Conservation (phyloP, 768 basidiomycete species). For the Termitomyces sp. region DNA sequence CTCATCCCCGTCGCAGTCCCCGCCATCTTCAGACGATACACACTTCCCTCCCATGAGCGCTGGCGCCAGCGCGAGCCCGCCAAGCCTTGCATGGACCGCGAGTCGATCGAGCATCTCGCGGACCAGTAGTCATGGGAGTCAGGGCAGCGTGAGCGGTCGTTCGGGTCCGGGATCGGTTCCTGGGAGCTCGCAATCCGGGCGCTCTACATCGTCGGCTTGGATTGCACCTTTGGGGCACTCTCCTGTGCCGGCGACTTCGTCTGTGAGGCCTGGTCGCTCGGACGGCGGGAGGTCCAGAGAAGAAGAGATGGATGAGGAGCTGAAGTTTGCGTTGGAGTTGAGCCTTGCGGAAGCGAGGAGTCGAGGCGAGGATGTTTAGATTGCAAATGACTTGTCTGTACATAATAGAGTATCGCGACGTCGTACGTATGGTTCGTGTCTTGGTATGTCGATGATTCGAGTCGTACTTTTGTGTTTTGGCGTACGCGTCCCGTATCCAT, state of each 20-base stretch:
- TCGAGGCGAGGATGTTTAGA: constrained; percentile 22
- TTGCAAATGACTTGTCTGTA: not conserved
- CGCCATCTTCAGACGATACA: constrained; percentile 22
- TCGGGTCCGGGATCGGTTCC: not conserved
- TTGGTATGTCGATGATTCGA: not conserved
- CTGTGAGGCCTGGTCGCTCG: constrained; percentile 10
- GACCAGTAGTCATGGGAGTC: constrained; percentile 4
- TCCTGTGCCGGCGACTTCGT: not conserved
- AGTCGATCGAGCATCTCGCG: constrained; percentile 16
- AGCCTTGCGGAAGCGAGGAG: constrained; percentile 65
- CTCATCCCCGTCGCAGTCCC: constrained; percentile 18
- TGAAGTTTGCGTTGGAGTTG: constrained; percentile 60
- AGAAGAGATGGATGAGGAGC: constrained; percentile 55
- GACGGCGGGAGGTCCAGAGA: constrained; percentile 1
- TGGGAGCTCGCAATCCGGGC: constrained; percentile 10
- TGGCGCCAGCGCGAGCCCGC: constrained; percentile 26
- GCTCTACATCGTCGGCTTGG: constrained; percentile 16
- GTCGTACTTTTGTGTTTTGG: not conserved
- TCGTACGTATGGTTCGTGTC: too few relatives aligned
- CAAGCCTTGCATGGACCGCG: not conserved
- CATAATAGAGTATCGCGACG: not conserved
- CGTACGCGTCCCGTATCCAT: not conserved
- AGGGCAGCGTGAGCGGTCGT: not conserved
- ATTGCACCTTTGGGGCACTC: constrained; percentile 27
- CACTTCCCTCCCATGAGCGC: constrained; percentile 18